Conservation (phyloP, 495 filamentous ascomycete genomes). For the Aspergillus diversus region DNA sequence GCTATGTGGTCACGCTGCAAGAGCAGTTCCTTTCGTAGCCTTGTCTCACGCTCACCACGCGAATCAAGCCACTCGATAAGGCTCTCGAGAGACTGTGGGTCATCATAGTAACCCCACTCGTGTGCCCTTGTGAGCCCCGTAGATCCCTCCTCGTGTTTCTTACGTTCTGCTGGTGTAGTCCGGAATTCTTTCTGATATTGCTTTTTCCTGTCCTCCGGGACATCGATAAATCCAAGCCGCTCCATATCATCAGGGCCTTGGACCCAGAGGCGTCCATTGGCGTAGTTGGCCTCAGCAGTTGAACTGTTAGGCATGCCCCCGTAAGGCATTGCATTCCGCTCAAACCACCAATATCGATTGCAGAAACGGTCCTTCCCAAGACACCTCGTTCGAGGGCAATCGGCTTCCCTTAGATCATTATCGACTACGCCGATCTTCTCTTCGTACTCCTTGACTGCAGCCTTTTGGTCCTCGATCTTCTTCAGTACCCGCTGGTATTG, state of each 20-base stretch:
- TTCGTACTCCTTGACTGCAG: constrained; percentile 76
- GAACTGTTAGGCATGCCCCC: constrained; percentile 86
- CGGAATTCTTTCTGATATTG: constrained; percentile 66
- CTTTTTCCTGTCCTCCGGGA: constrained; percentile 67
- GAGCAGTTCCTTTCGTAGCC: constrained; percentile 82
- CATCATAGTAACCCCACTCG: constrained; percentile 91
- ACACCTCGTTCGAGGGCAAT: constrained; percentile 85
- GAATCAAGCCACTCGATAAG: constrained; percentile 88
- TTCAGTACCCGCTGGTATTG: constrained; percentile 84
- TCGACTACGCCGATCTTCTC: constrained; percentile 82
- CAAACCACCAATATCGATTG: constrained; percentile 99
- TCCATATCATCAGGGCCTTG: constrained; percentile 94
- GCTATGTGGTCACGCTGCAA: constrained; percentile 76
- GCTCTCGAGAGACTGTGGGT: constrained; percentile 72
- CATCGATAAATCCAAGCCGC: constrained; percentile 79
- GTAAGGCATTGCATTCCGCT: constrained; percentile 97
- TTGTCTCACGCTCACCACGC: constrained; percentile 79
- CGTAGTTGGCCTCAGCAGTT: constrained; percentile 82
- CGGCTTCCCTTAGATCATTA: constrained; percentile 89
- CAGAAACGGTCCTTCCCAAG: constrained; percentile 94
- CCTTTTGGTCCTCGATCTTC: constrained; percentile 84
- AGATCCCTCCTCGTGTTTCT: constrained; percentile 80
- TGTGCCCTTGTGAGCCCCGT: constrained; percentile 76
- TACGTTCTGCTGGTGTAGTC: constrained; percentile 82
- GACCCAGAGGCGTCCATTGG: constrained; percentile 94